phyloP scores from a whole-genome alignment of 2,329 filamentous ascomycete genomes.

The Ceratocystis colombiana region DNA sequence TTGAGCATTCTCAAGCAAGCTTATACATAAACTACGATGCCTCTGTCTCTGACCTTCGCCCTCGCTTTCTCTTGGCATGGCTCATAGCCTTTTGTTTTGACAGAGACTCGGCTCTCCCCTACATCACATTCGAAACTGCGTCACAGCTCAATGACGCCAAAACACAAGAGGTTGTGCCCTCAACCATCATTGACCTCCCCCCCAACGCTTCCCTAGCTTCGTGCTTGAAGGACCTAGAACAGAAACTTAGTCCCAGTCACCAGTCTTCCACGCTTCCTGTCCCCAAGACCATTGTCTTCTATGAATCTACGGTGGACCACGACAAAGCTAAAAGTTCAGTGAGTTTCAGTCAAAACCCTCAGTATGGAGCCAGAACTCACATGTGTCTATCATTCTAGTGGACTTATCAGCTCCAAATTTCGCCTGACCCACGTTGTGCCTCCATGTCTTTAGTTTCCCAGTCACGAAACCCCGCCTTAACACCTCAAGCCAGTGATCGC shows the following conservation, averaged over 20 bases:
- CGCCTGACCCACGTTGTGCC: conserved; percentile 18
- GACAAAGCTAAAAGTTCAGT: conserved; percentile 20
- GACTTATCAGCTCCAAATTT: conserved; percentile 27
- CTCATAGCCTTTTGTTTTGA: conserved; percentile 28
- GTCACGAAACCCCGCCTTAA: conserved; percentile 27
- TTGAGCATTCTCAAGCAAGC: conserved; percentile 11
- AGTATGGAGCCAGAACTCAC: background rate
- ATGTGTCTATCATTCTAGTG: conserved; percentile 23
- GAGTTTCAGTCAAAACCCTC: conserved; percentile 2
- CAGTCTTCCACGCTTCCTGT: conserved; percentile 4
- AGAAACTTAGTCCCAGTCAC: background rate
- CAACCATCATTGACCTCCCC: conserved; percentile 23
- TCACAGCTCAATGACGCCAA: conserved; percentile 7
- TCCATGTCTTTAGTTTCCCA: conserved; percentile 26
- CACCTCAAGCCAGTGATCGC: conserved; percentile 25
- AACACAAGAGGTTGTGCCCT: conserved; percentile 13
- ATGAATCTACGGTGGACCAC: conserved; percentile 19
- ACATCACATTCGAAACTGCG: conserved; percentile 25
- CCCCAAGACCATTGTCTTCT: conserved; percentile 18
- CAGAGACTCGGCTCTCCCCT: conserved; percentile 26
- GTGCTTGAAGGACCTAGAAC: background rate
- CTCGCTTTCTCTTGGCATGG: conserved; percentile 29
- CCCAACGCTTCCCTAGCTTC: conserved; percentile 10
- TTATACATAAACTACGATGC: conserved; percentile 2
- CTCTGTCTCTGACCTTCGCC: conserved; percentile 22